Percentiles rank a stretch among this genome's conserved stretches.
phyloP scores from a whole-genome alignment of 2,329 filamentous ascomycete genomes.

The Hypoxylon rubiginosum region DNA sequence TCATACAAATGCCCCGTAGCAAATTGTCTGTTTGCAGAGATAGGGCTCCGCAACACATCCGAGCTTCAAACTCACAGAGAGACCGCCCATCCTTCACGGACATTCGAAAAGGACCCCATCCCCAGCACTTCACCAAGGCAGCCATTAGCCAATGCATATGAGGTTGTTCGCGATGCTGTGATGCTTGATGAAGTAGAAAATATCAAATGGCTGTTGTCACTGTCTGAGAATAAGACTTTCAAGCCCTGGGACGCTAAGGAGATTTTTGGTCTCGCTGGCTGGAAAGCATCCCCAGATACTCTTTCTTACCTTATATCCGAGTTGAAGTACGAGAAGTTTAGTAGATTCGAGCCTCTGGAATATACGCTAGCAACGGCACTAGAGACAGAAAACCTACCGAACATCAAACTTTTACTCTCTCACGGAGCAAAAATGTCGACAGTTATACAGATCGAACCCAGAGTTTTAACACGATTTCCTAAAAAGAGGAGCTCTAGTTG shows the following conservation, averaged over 20 bases:
- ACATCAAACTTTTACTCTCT: constrained; percentile 20
- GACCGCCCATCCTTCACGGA: constrained; percentile 9
- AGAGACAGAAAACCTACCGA: constrained; percentile 21
- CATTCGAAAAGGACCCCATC: neutral
- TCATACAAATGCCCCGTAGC: constrained; percentile 16
- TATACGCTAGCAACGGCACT: constrained; percentile 1
- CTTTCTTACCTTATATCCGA: constrained; percentile 12
- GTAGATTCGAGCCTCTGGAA: too few species aligned
- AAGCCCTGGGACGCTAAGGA: neutral
- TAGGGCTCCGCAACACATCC: constrained; percentile 17
- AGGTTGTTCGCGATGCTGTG: constrained; percentile 7
- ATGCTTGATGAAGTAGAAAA: constrained; percentile 6
- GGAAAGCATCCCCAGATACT: constrained; percentile 8
- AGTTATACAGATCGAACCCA: too few species aligned
- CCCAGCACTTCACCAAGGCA: neutral
- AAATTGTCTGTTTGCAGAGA: constrained; percentile 23
- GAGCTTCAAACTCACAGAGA: constrained; percentile 15
- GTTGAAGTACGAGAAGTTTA: too few species aligned
- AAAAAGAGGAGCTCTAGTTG: too few species aligned
- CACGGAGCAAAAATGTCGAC: constrained; percentile 13
- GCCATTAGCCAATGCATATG: neutral
- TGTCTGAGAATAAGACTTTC: neutral
- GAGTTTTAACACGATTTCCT: too few species aligned
- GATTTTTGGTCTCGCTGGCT: neutral
- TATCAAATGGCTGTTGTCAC: neutral